Conservation (phyloP, 2,329 filamentous ascomycete species). For the Bipolaris zeicola region DNA sequence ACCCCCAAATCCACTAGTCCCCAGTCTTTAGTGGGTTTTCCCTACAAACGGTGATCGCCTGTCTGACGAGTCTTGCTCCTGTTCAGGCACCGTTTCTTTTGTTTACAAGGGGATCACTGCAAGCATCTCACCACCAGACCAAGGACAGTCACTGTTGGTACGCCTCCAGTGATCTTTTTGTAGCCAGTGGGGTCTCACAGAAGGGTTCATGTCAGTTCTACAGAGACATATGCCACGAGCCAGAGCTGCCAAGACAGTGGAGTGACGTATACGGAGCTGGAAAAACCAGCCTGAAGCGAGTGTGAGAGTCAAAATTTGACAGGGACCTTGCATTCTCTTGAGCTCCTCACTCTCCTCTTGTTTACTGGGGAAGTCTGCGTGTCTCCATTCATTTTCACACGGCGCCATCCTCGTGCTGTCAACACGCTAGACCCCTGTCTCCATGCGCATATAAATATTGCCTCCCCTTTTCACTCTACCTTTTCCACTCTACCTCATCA, state of each 20-base stretch:
- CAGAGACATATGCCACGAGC: background rate
- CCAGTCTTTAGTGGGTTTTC: background rate
- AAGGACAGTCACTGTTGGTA: slow-evolving; percentile 1
- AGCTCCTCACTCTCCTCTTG: background rate
- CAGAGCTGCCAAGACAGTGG: slow-evolving; percentile 3
- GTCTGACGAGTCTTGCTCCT: background rate
- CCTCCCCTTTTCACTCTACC: background rate
- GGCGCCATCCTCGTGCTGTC: background rate
- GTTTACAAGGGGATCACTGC: background rate
- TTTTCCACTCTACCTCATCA: background rate
- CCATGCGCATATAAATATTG: slow-evolving; percentile 4
- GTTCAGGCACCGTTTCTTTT: background rate
- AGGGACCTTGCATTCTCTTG: background rate
- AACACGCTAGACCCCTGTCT: background rate
- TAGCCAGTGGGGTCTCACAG: slow-evolving; percentile 1
- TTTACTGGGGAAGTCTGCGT: background rate
- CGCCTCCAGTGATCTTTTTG: background rate
- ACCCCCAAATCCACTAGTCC: background rate
- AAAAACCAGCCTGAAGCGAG: background rate
- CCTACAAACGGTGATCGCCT: slow-evolving; percentile 1
- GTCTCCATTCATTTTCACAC: background rate
- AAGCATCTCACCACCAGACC: background rate
- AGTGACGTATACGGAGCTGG: background rate
- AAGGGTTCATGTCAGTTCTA: background rate
- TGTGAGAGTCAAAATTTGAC: background rate